Evolutionary conservation across 1,139 yeast genomes (phyloP).

Genomic region (Hyphopichia fennica): DNA sequence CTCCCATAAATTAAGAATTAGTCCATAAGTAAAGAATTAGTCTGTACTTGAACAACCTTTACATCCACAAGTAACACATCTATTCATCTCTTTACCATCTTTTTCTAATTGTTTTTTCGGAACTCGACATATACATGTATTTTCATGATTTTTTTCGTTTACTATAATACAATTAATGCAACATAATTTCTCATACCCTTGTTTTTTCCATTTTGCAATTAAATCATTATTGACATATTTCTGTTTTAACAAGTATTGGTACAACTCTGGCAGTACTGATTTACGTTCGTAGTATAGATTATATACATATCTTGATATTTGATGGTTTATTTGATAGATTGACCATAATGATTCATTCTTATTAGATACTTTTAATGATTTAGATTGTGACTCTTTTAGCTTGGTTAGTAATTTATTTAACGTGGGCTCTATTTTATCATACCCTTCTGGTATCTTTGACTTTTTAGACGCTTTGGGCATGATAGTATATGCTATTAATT

Average conservation of each 20-base stretch:
- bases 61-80: constrained; percentile 88
- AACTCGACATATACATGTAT: constrained; percentile 83
- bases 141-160: constrained; percentile 62
- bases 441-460: constrained; percentile 64
- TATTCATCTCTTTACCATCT: constrained; percentile 33
- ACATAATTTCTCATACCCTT: constrained; percentile 85
- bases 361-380: constrained; percentile 24
- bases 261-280: constrained; percentile 66
- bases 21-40: background rate
- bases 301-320: constrained; percentile 73
- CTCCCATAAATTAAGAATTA: too few species aligned
- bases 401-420: constrained; percentile 60
- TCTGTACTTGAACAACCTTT: constrained; percentile 86
- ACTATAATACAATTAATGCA: constrained; percentile 77
- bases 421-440: constrained; percentile 67
- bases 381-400: constrained; percentile 57
- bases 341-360: constrained; percentile 71
- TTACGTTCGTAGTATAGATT: constrained; percentile 71
- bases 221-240: constrained; percentile 67
- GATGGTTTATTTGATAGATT: constrained; percentile 68
- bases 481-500: background rate
- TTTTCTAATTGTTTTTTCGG: constrained; percentile 58
- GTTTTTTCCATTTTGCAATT: constrained; percentile 90
- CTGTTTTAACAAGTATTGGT: constrained; percentile 72
- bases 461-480: constrained; percentile 46